phyloP scores from a whole-genome alignment of 2,329 filamentous ascomycete genomes.

The Trichoderma harzianum region DNA sequence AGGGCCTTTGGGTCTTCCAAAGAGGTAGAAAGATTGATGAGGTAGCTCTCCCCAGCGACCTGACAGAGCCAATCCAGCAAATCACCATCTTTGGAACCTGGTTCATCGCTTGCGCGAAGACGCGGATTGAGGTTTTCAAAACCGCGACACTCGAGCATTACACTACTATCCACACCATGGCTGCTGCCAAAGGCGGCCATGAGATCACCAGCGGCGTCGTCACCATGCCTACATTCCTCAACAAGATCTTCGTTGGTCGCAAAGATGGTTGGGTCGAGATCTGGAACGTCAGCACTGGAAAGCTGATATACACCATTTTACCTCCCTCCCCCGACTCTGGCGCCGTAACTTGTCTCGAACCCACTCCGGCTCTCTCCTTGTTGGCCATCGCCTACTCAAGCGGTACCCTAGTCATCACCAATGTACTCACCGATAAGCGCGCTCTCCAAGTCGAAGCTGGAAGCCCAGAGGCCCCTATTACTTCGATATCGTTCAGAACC shows the following conservation, averaged over 20 bases:
- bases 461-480: slow-evolving; percentile 63
- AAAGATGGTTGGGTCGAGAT: slow-evolving; percentile 90
- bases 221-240: slow-evolving; percentile 91
- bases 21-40: slow-evolving; percentile 80
- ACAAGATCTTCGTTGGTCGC: slow-evolving; percentile 90
- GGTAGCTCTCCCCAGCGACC: slow-evolving; percentile 63
- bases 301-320: slow-evolving; percentile 84
- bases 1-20: slow-evolving; percentile 88
- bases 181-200: slow-evolving; percentile 55
- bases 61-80: slow-evolving; percentile 69
- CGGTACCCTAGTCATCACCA: slow-evolving; percentile 75
- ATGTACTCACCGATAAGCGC: slow-evolving; percentile 74
- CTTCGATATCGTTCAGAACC: slow-evolving; percentile 83
- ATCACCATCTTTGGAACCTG: slow-evolving; percentile 85
- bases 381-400: slow-evolving; percentile 84
- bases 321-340: slow-evolving; percentile 71
- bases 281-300: slow-evolving; percentile 93
- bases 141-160: slow-evolving; percentile 81
- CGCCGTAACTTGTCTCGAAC: slow-evolving; percentile 80
- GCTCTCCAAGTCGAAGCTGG: slow-evolving; percentile 67
- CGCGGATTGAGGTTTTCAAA: slow-evolving; percentile 86
- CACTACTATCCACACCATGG: slow-evolving; percentile 69
- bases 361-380: slow-evolving; percentile 78
- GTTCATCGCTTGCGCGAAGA: slow-evolving; percentile 76
- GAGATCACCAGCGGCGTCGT: slow-evolving; percentile 74